A percentile compares a stretch with the other conserved stretches of the same genome.
These are phyloP conservation scores for Penicillium lagena DNA, from an alignment of 495 filamentous ascomycete genomes.

Conservation along the genomic window DNA sequence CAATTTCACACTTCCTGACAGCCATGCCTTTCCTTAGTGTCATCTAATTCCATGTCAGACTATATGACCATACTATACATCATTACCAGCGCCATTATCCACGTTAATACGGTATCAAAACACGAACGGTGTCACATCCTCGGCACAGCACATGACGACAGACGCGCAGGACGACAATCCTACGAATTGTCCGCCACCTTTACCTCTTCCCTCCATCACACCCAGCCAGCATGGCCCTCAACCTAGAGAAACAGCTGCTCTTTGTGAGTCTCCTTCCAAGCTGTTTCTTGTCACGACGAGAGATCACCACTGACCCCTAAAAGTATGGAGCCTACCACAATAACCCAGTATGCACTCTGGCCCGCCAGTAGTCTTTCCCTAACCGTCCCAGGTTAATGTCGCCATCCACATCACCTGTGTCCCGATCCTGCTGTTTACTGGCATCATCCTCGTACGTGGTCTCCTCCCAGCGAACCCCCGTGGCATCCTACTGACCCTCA, in stretches of 20 bases:
- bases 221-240: slow-evolving; percentile 54
- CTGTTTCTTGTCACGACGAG: slow-evolving; percentile 1
- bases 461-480: neutral
- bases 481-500: neutral
- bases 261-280: slow-evolving; percentile 52
- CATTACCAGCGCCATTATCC: neutral
- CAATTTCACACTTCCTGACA: too few species aligned
- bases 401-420: slow-evolving; percentile 88
- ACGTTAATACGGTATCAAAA: too few species aligned
- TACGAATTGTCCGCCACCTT: slow-evolving; percentile 1
- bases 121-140: neutral
- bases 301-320: slow-evolving; percentile 14
- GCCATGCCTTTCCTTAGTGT: too few species aligned
- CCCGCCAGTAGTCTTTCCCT: neutral
- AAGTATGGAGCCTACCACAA: slow-evolving; percentile 96
- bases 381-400: slow-evolving; percentile 60
- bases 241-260: slow-evolving; percentile 71
- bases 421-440: slow-evolving; percentile 73
- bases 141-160: slow-evolving; percentile 17
- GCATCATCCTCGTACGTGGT: slow-evolving; percentile 65
- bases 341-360: slow-evolving; percentile 52
- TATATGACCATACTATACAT: neutral
- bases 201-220: neutral
- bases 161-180: neutral
- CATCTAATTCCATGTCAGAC: too few species aligned